Evolutionary conservation across 352 stramenopile genomes (phyloP).

Genomic region (Saprolegnia diclina): DNA sequence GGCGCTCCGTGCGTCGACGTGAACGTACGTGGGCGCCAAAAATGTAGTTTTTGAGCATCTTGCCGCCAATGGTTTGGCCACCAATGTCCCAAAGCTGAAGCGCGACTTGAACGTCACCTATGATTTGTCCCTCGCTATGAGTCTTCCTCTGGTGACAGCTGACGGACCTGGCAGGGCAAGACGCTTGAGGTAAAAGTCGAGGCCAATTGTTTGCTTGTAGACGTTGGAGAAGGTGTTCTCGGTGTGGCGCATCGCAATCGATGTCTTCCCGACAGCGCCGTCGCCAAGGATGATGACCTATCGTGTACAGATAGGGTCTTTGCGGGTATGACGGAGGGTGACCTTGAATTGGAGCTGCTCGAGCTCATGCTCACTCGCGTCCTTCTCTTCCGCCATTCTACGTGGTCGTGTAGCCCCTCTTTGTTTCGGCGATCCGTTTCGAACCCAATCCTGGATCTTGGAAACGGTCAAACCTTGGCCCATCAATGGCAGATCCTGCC

Average conservation of each 20-base stretch:
- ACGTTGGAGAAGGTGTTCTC: slow-evolving; percentile 88
- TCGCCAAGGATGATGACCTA: slow-evolving; percentile 92
- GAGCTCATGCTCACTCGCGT: slow-evolving; percentile 69
- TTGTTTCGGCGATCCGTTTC: too few relatives aligned
- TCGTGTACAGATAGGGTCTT: neutral
- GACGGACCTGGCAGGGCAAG: slow-evolving; percentile 76
- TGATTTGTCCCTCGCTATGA: neutral
- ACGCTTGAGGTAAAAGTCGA: slow-evolving; percentile 94
- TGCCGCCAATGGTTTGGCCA: slow-evolving; percentile 85
- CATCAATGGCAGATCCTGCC: too few relatives aligned
- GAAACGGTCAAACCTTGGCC: too few relatives aligned
- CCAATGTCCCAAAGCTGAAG: slow-evolving; percentile 94
- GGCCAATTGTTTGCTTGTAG: slow-evolving; percentile 94
- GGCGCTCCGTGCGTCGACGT: neutral
- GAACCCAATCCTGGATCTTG: too few relatives aligned
- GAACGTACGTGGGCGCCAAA: slow-evolving; percentile 78
- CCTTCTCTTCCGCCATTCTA: slow-evolving; percentile 75
- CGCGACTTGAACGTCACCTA: slow-evolving; percentile 86
- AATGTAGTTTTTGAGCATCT: slow-evolving; percentile 91
- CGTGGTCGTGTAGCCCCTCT: too few relatives aligned
- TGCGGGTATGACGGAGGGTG: neutral
- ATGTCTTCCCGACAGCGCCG: slow-evolving; percentile 94
- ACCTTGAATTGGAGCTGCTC: slow-evolving; percentile 87
- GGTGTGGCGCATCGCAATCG: slow-evolving; percentile 88
- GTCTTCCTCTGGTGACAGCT: neutral